Base-by-base conservation (phyloP, 2,329 filamentous ascomycete genomes). In the Xylaria sp. region DNA sequence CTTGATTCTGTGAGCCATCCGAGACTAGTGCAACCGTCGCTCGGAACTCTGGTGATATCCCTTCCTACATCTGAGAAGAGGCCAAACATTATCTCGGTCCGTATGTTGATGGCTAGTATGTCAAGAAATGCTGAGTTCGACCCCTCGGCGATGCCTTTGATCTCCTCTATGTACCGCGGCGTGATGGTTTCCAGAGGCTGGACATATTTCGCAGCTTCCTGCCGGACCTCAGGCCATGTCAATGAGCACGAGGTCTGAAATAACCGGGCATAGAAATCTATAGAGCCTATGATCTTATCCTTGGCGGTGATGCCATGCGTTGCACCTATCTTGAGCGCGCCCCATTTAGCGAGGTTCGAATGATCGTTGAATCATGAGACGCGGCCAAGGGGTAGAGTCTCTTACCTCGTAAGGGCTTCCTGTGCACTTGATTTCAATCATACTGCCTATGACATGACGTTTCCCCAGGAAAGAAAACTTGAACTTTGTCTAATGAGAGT, bases 41-140 rank as follows among this genome's bases (percentile, higher is more conserved):
- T 77, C n/a, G 75, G 72, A 7, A 73, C 65, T 4, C 70, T 59
- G 0, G 68, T 20, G 6, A 71, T 12, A 3, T 66, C 52, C 10
- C 20, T 65, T 9, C 68, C 63, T 4, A 64, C 56, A 1, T 76
- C 73, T 18, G 80, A 81, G 68, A 86, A 88, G 15, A 87, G 76
- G 0, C 87, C 86, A 65, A 89, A 88, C 1, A 81, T 81, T 68
- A 88, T 87, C 75, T 89, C 86, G 0, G 84, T 87, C 1, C 86
- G 80, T 6, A 87, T 83, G 63, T 89, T 89, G 12, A 89, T 76
- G 1, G 86, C 85, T 1, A 89, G 75, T n/a, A 89, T 82, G 55
- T 88, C 85, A 2, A 84, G 74, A 1, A 88, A 71, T 0, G 79
- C 70, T 8, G 82, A 74, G 0, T 73, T 76, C 0, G 86, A 81